Evolutionary conservation across 2,329 filamentous ascomycete species (phyloP).

Genomic region (Colletotrichum musae): DNA sequence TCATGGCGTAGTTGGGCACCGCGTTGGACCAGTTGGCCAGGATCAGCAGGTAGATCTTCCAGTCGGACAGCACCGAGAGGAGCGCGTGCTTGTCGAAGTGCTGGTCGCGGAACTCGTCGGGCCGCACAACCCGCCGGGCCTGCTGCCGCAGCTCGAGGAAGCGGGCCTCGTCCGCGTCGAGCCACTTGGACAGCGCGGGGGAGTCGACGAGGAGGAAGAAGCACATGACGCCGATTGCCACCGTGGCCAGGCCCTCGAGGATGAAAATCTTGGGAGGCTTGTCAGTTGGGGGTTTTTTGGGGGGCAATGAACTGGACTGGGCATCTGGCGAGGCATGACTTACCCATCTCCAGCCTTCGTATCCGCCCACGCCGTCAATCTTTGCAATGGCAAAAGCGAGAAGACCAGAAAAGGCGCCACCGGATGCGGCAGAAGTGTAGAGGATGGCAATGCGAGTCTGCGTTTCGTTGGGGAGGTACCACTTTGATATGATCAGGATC

Average conservation of each 20-base stretch:
- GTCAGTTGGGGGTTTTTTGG: constrained; percentile 1
- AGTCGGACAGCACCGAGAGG: constrained; percentile 60
- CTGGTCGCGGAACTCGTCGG: constrained; percentile 46
- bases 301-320: no score
- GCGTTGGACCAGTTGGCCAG: constrained; percentile 60
- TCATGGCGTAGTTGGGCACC: constrained; percentile 52
- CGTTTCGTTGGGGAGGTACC: constrained; percentile 51
- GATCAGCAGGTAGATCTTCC: constrained; percentile 61
- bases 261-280: constrained; percentile 61
- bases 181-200: constrained; percentile 54
- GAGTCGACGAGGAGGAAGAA: constrained; percentile 63
- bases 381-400: constrained; percentile 60
- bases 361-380: constrained; percentile 60
- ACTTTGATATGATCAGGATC: constrained; percentile 50
- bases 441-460: constrained; percentile 51
- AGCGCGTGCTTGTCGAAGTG: constrained; percentile 52
- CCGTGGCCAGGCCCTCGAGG: constrained; percentile 62
- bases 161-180: constrained; percentile 56
- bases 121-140: constrained; percentile 46
- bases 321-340: neutral
- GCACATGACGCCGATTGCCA: constrained; percentile 54
- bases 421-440: constrained; percentile 53
- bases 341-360: constrained; percentile 63
- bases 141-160: constrained; percentile 56
- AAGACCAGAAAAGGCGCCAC: constrained; percentile 62